phyloP scores from a whole-genome alignment of 2,329 filamentous ascomycete genomes.

The Pestalotiopsis sp. region DNA sequence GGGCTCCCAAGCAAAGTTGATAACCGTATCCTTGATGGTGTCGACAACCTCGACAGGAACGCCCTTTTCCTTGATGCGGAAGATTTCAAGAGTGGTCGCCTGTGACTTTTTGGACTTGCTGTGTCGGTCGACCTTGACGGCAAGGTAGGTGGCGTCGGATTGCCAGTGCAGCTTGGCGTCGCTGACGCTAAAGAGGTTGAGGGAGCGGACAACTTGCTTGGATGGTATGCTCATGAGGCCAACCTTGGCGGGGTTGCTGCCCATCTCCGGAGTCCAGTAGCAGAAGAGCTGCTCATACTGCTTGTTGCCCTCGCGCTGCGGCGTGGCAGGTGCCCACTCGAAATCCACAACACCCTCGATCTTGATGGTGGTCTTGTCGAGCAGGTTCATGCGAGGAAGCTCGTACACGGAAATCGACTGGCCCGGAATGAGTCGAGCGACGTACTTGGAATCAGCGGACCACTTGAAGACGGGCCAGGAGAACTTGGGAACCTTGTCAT shows the following conservation, averaged over 20 bases:
- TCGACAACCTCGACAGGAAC: slow-evolving; percentile 98
- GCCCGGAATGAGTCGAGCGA: slow-evolving; percentile 85
- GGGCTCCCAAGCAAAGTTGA: slow-evolving; percentile 99
- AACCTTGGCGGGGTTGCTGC: slow-evolving; percentile 96
- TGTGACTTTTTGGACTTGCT: slow-evolving; percentile 99
- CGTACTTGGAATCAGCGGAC: slow-evolving; percentile 97
- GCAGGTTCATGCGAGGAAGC: slow-evolving; percentile 82
- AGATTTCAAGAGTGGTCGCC: slow-evolving; percentile 96
- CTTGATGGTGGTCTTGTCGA: slow-evolving; percentile 92
- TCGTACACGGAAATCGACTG: slow-evolving; percentile 92
- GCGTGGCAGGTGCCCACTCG: slow-evolving; percentile 89
- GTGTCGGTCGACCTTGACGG: slow-evolving; percentile 98
- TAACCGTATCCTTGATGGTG: slow-evolving; percentile 96
- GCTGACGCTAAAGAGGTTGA: slow-evolving; percentile 97
- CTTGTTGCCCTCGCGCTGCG: slow-evolving; percentile 83
- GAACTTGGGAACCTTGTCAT: slow-evolving; percentile 76
- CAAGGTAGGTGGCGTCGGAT: slow-evolving; percentile 89
- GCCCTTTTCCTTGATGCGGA: slow-evolving; percentile 95
- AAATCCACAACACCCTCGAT: slow-evolving; percentile 97
- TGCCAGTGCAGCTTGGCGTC: slow-evolving; percentile 99
- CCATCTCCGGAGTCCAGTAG: slow-evolving; percentile 98
- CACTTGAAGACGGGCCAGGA: slow-evolving; percentile 99
- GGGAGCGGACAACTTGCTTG: slow-evolving; percentile 89
- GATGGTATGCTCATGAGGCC: slow-evolving; percentile 94
- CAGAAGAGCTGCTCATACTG: slow-evolving; percentile 93